Evolutionary conservation across 306 rosid species (phyloP), one percentile per base, ranked within the genome.

Genomic region (Datisca glomerata): DNA sequence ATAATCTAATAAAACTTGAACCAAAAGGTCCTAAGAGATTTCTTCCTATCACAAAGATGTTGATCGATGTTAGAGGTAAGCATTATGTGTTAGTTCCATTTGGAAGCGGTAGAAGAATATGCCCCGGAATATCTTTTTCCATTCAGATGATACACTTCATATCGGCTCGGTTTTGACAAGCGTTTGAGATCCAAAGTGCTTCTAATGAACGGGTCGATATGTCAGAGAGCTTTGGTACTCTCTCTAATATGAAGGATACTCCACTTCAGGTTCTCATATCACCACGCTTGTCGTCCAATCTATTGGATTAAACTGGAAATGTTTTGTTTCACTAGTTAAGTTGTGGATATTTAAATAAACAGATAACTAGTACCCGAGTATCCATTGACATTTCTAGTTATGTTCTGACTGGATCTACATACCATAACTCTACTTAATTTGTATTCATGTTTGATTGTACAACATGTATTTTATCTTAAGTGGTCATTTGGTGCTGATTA

Each of bases 1-100:
- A 78, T 46, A 79, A 71, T 1, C 33, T 37, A 1, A 21, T 67
- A 18, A 73, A 81, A 81, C 2, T 47, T 3, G 73, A 73, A 15
- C 76, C 73, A 3, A 43, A 64, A 12, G 63, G 73, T 44, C 93
- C 86, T 0, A 78, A 73, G 55, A 70, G 83, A 24, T 76, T 77
- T 38, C 34, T 81, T 2, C 70, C 41, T 5, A 56, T 57, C 7
- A 81, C 20, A 70, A 62, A 21, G 41, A 27, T 15, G 28, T 71
- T 6, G 77, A 81, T 45, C 4, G 77, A 81, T 45, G 67, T 70
- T 0, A 67, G 42, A 38, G 83, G 86, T 12, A 53, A 57, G 5
- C 51, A 65, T 36, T 73, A 60, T 18, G 75, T 67, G 56, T 46
- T 76, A 0, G 47, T 71, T 14, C 93, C 86, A 0, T 73, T 81